Base-by-base conservation (phyloP, 108 stramenopile species). In the Parmales sp. region DNA sequence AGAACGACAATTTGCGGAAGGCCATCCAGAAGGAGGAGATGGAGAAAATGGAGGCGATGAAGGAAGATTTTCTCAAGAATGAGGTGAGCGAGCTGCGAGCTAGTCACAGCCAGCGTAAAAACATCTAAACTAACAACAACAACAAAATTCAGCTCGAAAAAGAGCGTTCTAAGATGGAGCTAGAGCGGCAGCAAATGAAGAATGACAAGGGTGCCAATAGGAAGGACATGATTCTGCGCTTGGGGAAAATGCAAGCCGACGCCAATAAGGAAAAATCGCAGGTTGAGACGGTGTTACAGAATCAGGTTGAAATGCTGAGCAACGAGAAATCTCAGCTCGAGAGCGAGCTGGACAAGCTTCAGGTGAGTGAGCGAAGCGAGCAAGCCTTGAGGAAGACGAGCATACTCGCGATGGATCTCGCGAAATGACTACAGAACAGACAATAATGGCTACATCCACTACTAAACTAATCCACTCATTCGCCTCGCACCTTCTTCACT, bases 1-100 rank as follows among this genome's bases (percentile, higher is more conserved):
- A 63, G 63, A 36, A 63, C 63, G 63, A 63, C 63, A 19, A 36
- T n/a, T n/a, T 63, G 16, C 23, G 63, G 36, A 36, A 37, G 36
- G 29, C 23, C 16, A 63, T 63, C 34, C 28, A 63, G 36, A 19
- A 63, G 36, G 63, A 63, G 63, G 63, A 63, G 63, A 29, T 36
- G 31, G 31, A 11, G 5, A 36, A 29, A 16, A 38, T 63, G 18
- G 31, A 63, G 28, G 29, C 63, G 31, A 36, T 36, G 7, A 36
- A 37, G 36, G 63, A 63, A 36, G 31, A 29, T 9, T 31, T 36
- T 22, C 45, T 46, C 45, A 6, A 1, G 4, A 22, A 1, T 2
- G 20, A 46, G 45, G 20, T 46, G 3, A 22, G 2, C 3, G 45
- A 2, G 3, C 20, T 22, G 45, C 45, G 45, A 22, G 5, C 19